Conservation (phyloP, 2,329 filamentous ascomycete genomes). For the Aspergillus calidoustus region DNA sequence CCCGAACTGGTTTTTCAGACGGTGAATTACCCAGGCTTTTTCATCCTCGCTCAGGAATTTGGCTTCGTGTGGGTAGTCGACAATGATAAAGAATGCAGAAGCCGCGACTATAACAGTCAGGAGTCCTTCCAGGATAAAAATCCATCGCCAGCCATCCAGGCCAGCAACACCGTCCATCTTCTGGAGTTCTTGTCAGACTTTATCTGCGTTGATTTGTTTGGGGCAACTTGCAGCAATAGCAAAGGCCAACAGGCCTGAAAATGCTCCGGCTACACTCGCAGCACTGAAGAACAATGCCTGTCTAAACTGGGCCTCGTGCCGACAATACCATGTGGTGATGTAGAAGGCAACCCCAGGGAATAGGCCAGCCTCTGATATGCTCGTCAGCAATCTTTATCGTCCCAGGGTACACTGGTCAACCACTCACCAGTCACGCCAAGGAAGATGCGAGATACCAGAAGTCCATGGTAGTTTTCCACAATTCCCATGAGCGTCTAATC, state of each 20-base stretch:
- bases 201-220: background rate
- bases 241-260: slow-evolving; percentile 58
- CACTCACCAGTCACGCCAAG: slow-evolving; percentile 37
- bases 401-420: too few species aligned
- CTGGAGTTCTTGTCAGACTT: slow-evolving; percentile 14
- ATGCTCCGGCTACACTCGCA: slow-evolving; percentile 55
- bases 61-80: slow-evolving; percentile 51
- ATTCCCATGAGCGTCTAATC: slow-evolving; percentile 53
- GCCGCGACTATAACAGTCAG: slow-evolving; percentile 50
- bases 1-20: slow-evolving; percentile 42
- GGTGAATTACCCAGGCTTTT: slow-evolving; percentile 42
- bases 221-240: slow-evolving; percentile 48
- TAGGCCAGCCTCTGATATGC: slow-evolving; percentile 42
- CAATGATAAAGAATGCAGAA: slow-evolving; percentile 50
- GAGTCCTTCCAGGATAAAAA: slow-evolving; percentile 56
- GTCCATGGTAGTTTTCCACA: slow-evolving; percentile 50
- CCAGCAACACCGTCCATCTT: slow-evolving; percentile 56
- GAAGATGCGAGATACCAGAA: slow-evolving; percentile 54
- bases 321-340: slow-evolving; percentile 52
- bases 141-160: slow-evolving; percentile 55
- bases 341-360: slow-evolving; percentile 52
- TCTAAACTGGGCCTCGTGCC: slow-evolving; percentile 48
- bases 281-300: slow-evolving; percentile 54
- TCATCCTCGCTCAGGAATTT: slow-evolving; percentile 49
- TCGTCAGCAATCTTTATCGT: too few species aligned